A percentile compares a stretch with the other conserved stretches of the same genome.
Evolutionary conservation across 345 rosid species (phyloP).

Genomic region (Eucalyptus regnans): DNA sequence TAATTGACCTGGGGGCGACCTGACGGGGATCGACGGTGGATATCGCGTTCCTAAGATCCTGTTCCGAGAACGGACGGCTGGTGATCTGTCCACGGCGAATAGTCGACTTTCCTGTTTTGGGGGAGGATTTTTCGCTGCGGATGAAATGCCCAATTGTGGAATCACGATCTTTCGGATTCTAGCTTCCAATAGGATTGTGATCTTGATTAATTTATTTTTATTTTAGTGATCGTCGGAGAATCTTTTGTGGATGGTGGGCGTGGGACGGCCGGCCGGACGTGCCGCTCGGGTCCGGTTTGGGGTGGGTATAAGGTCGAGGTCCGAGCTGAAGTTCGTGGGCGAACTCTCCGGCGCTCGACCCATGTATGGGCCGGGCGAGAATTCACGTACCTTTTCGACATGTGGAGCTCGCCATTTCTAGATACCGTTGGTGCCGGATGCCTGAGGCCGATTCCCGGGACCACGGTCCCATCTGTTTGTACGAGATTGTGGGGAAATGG

Average conservation of each 20-base stretch:
- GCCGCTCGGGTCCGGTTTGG: accelerated
- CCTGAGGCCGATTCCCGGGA: neutral
- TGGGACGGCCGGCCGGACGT: accelerated
- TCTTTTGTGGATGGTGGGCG: neutral
- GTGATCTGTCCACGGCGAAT: neutral
- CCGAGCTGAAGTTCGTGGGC: neutral
- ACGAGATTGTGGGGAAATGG: neutral
- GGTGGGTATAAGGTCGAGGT: neutral
- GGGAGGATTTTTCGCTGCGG: accelerated
- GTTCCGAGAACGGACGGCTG: neutral
- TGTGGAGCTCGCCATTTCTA: neutral
- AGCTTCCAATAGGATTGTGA: neutral
- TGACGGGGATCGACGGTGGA: neutral
- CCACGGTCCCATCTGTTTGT: neutral
- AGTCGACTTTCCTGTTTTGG: neutral
- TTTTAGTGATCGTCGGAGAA: neutral
- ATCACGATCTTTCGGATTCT: neutral
- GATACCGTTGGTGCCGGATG: neutral
- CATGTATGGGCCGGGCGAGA: neutral
- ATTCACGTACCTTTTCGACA: neutral
- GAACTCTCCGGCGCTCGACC: neutral
- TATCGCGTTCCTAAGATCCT: neutral
- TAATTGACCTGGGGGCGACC: neutral
- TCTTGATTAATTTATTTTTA: neutral
- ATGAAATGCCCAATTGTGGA: neutral